Percentiles rank a stretch among this genome's conserved stretches.
Evolutionary conservation across 108 stramenopile species (phyloP).

Genomic region (Cylindrotheca closterium): DNA sequence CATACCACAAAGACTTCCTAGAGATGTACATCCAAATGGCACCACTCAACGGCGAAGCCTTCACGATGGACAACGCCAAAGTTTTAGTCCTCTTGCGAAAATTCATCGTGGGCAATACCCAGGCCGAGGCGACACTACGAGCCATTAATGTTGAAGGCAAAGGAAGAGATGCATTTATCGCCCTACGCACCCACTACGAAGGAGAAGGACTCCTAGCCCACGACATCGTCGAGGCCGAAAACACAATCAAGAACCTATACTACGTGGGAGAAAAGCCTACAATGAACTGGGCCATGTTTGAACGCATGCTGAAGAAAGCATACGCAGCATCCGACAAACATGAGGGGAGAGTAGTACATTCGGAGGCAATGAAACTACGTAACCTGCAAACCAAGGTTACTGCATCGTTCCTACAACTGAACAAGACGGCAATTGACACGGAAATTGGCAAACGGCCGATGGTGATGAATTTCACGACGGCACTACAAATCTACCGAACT

Average conservation of each 20-base stretch:
- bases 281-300: background rate
- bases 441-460: background rate
- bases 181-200: background rate
- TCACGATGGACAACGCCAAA: background rate
- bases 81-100: background rate
- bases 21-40: background rate
- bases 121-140: background rate
- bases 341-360: background rate
- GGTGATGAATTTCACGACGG: too few species aligned
- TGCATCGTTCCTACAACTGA: slow-evolving; percentile 2
- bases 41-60: background rate
- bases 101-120: background rate
- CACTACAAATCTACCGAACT: too few species aligned
- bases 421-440: background rate
- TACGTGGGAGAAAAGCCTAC: background rate
- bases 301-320: background rate
- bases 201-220: background rate
- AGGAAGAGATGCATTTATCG: background rate
- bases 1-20: background rate
- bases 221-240: background rate
- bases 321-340: background rate
- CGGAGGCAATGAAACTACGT: slow-evolving; percentile 6
- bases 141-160: background rate
- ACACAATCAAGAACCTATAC: background rate
- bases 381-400: slow-evolving; percentile 1